Evolutionary conservation across 495 filamentous ascomycete species (phyloP).

Genomic region (Aspergillus cristatus): DNA sequence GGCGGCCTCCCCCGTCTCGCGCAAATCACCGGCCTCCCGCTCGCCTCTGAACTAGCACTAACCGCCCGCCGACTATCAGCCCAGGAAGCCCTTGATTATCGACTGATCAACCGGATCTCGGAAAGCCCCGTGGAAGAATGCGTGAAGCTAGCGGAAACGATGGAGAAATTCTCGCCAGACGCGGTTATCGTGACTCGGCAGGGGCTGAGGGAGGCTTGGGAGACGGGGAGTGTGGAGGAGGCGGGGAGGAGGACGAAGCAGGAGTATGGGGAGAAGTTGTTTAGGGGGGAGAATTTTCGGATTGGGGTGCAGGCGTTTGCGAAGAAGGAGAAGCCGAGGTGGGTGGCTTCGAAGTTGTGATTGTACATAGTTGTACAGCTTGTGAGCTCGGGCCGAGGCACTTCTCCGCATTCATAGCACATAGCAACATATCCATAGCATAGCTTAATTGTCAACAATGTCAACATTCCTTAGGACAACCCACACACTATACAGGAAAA

Average conservation of each 20-base stretch:
- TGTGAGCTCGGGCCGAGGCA: too few species aligned
- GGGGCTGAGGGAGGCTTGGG: slow-evolving; percentile 65
- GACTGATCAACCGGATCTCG: slow-evolving; percentile 52
- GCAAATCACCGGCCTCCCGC: slow-evolving; percentile 54
- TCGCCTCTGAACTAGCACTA: slow-evolving; percentile 68
- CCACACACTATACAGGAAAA: too few species aligned
- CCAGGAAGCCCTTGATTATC: slow-evolving; percentile 55
- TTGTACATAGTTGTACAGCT: too few species aligned
- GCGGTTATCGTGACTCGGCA: slow-evolving; percentile 59
- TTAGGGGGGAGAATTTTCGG: slow-evolving; percentile 66
- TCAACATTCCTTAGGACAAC: too few species aligned
- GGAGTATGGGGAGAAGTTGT: slow-evolving; percentile 51
- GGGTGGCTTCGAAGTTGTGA: slow-evolving; percentile 71
- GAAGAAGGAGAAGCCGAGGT: slow-evolving; percentile 67
- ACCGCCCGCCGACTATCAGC: slow-evolving; percentile 53
- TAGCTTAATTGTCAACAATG: too few species aligned
- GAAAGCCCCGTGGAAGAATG: slow-evolving; percentile 34
- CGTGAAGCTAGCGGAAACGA: slow-evolving; percentile 27
- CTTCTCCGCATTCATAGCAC: too few species aligned
- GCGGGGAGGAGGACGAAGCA: slow-evolving; percentile 49
- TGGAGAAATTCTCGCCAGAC: slow-evolving; percentile 59
- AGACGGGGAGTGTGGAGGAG: slow-evolving; percentile 56
- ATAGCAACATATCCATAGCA: too few species aligned
- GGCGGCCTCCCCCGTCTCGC: slow-evolving; percentile 67
- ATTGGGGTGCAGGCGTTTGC: slow-evolving; percentile 76